Base-by-base conservation (phyloP, 805 yeast species). In the Wickerhamiella galacta region DNA sequence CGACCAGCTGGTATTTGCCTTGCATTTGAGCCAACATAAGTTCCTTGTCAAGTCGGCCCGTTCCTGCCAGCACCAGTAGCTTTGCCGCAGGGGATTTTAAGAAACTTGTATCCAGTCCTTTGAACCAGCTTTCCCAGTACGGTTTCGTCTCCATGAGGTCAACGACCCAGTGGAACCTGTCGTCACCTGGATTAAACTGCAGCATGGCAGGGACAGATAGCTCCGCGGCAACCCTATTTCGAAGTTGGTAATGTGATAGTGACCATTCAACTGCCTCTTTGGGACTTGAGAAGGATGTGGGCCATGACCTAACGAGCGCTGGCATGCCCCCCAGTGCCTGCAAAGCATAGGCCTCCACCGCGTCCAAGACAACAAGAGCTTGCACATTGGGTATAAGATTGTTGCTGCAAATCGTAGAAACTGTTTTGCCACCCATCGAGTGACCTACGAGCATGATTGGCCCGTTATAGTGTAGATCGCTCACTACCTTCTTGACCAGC, bases 1-100 rank as follows among this genome's bases (percentile, higher is more conserved):
- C 90, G 10, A 80, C 72, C 25, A 90, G 63, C 55, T 92, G 99
- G 53, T 77, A 90, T 51, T 60, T 60, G 2, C 99, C 99, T 56
- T 85, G 96, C 98, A 90, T 90, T 54, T 92, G 98, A 1, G 95
- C 99, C 32, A 90, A 73, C 53, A 85, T 82, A 30, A 90, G 60
- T 24, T 68, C 68, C 41, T 76, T 82, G 54, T 90, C 98, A 20
- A 92, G 61, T 15, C 78, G 72, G 43, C 90, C 95, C 33, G 85
- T 77, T 3, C 93, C 93, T 0, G 96, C 92, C 11, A 92, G 56
- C 1, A 90, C 63, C 25, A 90, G 63, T 33, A 90, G 45, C 46
- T 82, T 78, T 1, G 85, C 72, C 1, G 73, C 58, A 1, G 67
- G 63, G 1, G 66, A 56, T 5, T 48, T 30, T 4, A 73, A 60